These are phyloP conservation scores for Nicotiana rustica DNA, from an alignment of 305 asterid genomes.

Conservation along the genomic window DNA sequence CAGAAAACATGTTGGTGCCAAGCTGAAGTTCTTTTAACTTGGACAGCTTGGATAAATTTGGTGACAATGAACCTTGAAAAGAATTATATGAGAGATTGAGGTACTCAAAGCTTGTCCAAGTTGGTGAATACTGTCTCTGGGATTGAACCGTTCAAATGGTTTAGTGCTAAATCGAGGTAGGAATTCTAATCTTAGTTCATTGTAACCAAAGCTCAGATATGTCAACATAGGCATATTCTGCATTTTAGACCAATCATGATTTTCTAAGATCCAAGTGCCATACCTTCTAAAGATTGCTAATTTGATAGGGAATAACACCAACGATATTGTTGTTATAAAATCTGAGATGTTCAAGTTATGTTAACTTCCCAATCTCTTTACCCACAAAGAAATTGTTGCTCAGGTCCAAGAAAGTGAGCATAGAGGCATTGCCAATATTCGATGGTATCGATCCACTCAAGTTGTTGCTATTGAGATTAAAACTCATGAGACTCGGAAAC, in stretches of 20 bases:
- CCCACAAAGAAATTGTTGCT: constrained; percentile 47
- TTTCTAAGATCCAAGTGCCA: constrained; percentile 47
- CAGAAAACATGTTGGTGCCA: constrained; percentile 40
- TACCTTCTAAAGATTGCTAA: constrained; percentile 53
- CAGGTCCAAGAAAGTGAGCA: constrained; percentile 55
- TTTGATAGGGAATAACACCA: constrained; percentile 55
- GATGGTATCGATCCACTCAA: constrained; percentile 67
- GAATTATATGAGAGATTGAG: constrained; percentile 45
- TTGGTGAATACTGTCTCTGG: constrained; percentile 45
- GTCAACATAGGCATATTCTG: constrained; percentile 44
- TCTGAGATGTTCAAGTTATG: constrained; percentile 44
- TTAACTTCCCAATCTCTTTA: constrained; percentile 53
- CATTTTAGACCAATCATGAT: constrained; percentile 52
- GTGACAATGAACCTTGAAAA: constrained; percentile 45
- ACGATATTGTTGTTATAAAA: constrained; percentile 50
- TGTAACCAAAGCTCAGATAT: constrained; percentile 42
- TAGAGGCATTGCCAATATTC: constrained; percentile 51
- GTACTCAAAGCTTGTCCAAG: constrained; percentile 43
- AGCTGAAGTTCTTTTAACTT: constrained; percentile 44
- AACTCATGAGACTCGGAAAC: constrained; percentile 48
- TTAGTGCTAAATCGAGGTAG: constrained; percentile 49
- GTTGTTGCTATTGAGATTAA: constrained; percentile 56
- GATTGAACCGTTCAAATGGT: constrained; percentile 47
- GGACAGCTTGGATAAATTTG: constrained; percentile 43
- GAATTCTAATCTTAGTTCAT: constrained; percentile 44